Conservation (phyloP, 2,329 filamentous ascomycete genomes). For the Fusarium falciforme region DNA sequence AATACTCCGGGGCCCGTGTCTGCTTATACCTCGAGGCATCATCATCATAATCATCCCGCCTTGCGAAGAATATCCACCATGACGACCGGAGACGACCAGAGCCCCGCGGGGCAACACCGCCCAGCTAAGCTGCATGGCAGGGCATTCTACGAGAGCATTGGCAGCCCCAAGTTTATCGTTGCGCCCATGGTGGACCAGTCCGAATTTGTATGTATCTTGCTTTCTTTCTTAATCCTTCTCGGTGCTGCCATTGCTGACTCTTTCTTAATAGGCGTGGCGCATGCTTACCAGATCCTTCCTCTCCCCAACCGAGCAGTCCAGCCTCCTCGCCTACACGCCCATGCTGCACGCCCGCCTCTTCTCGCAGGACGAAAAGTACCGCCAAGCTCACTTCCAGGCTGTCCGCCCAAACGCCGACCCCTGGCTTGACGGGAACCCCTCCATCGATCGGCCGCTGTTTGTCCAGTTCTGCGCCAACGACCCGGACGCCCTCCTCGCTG, state of each 20-base stretch:
- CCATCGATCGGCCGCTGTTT: constrained; percentile 87
- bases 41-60: background rate
- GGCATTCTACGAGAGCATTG: constrained; percentile 94
- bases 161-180: constrained; percentile 88
- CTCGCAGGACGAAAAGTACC: constrained; percentile 79
- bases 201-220: constrained; percentile 79
- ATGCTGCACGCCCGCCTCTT: constrained; percentile 97
- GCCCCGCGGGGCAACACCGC: constrained; percentile 33
- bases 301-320: constrained; percentile 69
- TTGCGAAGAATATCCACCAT: constrained; percentile 47
- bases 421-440: constrained; percentile 88
- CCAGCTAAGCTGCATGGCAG: constrained; percentile 78
- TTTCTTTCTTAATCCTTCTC: background rate
- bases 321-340: constrained; percentile 88
- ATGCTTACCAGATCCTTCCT: constrained; percentile 96
- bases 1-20: constrained; percentile 34
- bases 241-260: constrained; percentile 3
- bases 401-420: constrained; percentile 53
- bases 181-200: constrained; percentile 99
- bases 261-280: constrained; percentile 81
- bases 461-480: constrained; percentile 98
- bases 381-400: constrained; percentile 84
- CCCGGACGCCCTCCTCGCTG: constrained; percentile 80
- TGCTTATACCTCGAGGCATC: constrained; percentile 1
- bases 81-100: constrained; percentile 37